phyloP scores from a whole-genome alignment of 1,284 basidiomycete genomes.

The Apiotrichum mycotoxinovorans region DNA sequence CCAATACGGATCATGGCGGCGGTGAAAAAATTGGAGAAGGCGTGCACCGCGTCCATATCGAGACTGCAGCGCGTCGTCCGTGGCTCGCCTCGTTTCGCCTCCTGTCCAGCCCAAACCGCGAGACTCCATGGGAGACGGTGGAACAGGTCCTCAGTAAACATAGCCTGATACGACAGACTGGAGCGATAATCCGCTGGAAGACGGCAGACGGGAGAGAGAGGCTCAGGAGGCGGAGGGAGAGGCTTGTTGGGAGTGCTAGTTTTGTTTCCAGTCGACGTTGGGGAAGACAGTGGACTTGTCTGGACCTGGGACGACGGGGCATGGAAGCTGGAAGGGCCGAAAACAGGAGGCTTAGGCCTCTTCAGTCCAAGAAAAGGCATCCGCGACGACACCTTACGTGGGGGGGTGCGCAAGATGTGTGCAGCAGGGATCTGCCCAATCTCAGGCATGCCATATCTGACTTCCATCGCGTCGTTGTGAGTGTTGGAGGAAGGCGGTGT shows the following conservation, averaged over 20 bases:
- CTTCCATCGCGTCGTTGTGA: not conserved
- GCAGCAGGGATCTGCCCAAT: not conserved
- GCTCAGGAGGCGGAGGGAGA: not conserved
- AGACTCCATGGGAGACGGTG: constrained; percentile 1
- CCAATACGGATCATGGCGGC: not conserved
- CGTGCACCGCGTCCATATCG: not conserved
- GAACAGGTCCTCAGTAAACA: not conserved
- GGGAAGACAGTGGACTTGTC: not conserved
- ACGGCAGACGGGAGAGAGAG: not conserved
- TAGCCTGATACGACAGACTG: not conserved
- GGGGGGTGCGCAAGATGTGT: not conserved
- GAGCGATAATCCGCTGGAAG: not conserved
- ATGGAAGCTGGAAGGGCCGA: not conserved
- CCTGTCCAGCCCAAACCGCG: too few species aligned
- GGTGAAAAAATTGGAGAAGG: not conserved
- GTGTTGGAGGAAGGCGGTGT: not conserved
- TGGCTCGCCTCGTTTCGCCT: too few species aligned
- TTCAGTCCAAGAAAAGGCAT: too few species aligned
- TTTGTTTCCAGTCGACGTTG: not conserved
- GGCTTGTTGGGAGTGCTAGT: not conserved
- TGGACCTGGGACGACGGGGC: not conserved
- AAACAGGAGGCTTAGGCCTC: not conserved
- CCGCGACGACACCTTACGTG: not conserved
- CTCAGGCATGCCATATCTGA: not conserved
- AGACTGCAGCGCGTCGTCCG: not conserved